Base-by-base conservation (phyloP, 306 rosid species). In the Glycine latifolia region DNA sequence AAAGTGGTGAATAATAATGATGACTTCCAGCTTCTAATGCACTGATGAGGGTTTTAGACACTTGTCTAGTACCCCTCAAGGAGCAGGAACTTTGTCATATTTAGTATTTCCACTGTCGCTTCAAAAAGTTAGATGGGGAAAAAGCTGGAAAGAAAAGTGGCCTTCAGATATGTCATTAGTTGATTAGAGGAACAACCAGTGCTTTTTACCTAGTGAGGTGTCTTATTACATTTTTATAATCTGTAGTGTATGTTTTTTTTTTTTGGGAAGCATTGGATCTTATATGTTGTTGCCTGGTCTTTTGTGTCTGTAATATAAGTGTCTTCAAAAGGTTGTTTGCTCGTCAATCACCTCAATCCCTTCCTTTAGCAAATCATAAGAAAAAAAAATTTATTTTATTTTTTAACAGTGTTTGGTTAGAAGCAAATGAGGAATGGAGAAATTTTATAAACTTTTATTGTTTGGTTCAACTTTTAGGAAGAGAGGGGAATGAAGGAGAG, bases 21-120 rank as follows among this genome's bases (percentile, higher is more conserved):
- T 3, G 81, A 79, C 62, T 93, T 91, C 86, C 83, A 85, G 85
- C 97, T 92, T 85, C 72, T 95, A 73, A 92, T 95, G 98, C 93
- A 84, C 69, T 90, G 86, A 81, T 50, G 59, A 83, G 7, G 71
- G 49, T 44, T 71, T 68, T 63, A 41, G 41, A 33, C 76, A 9
- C 76, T 53, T 37, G 63, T 37, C 77, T n/a, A n/a, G n/a, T n/a
- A n/a, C n/a, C n/a, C n/a, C n/a, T n/a, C n/a, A n/a, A n/a, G n/a
- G n/a, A n/a, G n/a, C n/a, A n/a, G n/a, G n/a, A n/a, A n/a, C n/a
- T n/a, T n/a, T 39, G 12, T 37, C 67, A 17, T 73, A 37, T 84
- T 37, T 15, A 33, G 1, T 71, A 47, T 85, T 63, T 49, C 73
- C 43, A n/a, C 53, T 15, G 31, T 46, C 3, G 3, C 49, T 53